These are phyloP conservation scores for Gonapodya prolifera DNA, from an alignment of 192 early-diverging fungal genomes.

Conservation along the genomic window DNA sequence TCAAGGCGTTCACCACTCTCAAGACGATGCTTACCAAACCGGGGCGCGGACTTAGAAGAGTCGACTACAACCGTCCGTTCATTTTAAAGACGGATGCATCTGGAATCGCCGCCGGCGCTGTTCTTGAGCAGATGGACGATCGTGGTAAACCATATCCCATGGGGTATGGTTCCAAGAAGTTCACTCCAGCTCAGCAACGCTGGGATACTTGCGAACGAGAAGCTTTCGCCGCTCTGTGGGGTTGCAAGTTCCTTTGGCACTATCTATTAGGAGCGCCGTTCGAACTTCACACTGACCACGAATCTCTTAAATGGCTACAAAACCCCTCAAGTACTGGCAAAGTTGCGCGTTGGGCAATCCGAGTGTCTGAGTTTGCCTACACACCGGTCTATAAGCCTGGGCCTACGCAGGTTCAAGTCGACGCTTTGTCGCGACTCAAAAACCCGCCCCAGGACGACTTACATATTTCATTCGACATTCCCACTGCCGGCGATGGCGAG, in stretches of 20 bases:
- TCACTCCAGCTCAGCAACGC: not conserved
- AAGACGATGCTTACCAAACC: not conserved
- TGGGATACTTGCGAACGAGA: slow-evolving; percentile 8
- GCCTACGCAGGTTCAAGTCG: too few relatives aligned
- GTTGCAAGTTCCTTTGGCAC: slow-evolving; percentile 11
- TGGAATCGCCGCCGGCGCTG: not conserved
- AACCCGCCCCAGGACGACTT: too few relatives aligned
- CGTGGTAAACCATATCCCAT: not conserved
- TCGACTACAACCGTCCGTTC: not conserved
- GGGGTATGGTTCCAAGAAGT: not conserved
- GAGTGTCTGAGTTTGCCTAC: too few relatives aligned
- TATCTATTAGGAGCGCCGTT: slow-evolving; percentile 7
- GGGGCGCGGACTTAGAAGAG: not conserved
- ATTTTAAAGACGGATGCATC: not conserved
- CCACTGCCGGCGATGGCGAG: too few relatives aligned
- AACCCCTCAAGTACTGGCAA: too few relatives aligned
- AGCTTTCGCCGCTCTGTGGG: slow-evolving; percentile 13
- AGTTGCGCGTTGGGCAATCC: too few relatives aligned
- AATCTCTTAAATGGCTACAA: not conserved
- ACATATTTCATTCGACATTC: too few relatives aligned
- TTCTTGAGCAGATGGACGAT: not conserved
- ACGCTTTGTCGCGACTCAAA: too few relatives aligned
- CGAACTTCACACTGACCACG: not conserved
- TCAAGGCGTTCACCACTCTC: not conserved
- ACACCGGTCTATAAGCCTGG: too few relatives aligned